A percentile compares a stretch with the other conserved stretches of the same genome.
Conservation (phyloP, 352 stramenopile genomes). For the Pythium phragmitis region DNA sequence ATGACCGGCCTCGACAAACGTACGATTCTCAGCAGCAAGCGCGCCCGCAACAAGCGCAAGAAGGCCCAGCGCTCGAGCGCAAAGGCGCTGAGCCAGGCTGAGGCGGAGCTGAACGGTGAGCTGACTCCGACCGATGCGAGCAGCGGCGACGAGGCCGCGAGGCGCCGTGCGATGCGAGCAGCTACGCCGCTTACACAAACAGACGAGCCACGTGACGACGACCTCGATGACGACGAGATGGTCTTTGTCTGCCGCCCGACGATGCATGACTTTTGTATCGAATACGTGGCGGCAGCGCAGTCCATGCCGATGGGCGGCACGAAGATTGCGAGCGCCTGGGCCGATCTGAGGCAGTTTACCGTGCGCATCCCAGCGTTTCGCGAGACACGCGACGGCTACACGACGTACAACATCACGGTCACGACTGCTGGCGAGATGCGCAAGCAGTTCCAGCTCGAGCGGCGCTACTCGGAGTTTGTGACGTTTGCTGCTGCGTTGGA, state of each 20-base stretch:
- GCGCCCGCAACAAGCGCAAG: slow-evolving; percentile 53
- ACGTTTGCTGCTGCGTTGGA: slow-evolving; percentile 49
- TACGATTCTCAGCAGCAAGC: slow-evolving; percentile 63
- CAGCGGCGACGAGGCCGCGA: slow-evolving; percentile 17
- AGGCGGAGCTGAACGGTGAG: slow-evolving; percentile 16
- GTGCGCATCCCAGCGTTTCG: slow-evolving; percentile 57
- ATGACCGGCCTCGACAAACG: slow-evolving; percentile 45
- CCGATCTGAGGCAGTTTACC: slow-evolving; percentile 40
- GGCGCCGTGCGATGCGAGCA: not conserved
- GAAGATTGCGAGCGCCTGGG: slow-evolving; percentile 8
- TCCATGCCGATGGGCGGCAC: slow-evolving; percentile 13
- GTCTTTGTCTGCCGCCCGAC: slow-evolving; percentile 64
- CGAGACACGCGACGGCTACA: slow-evolving; percentile 63
- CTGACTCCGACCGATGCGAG: slow-evolving; percentile 18
- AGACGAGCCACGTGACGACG: slow-evolving; percentile 20
- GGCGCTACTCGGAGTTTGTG: slow-evolving; percentile 81
- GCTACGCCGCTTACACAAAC: not conserved
- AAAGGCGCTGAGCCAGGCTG: slow-evolving; percentile 8
- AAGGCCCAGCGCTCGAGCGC: slow-evolving; percentile 43
- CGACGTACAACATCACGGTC: slow-evolving; percentile 59
- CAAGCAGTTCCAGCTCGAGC: slow-evolving; percentile 57
- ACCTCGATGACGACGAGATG: slow-evolving; percentile 55
- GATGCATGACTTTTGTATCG: slow-evolving; percentile 59
- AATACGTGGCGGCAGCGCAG: slow-evolving; percentile 40
- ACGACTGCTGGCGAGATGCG: slow-evolving; percentile 35